phyloP scores from a whole-genome alignment of 345 rosid genomes.

The Conringia planisiliqua region DNA sequence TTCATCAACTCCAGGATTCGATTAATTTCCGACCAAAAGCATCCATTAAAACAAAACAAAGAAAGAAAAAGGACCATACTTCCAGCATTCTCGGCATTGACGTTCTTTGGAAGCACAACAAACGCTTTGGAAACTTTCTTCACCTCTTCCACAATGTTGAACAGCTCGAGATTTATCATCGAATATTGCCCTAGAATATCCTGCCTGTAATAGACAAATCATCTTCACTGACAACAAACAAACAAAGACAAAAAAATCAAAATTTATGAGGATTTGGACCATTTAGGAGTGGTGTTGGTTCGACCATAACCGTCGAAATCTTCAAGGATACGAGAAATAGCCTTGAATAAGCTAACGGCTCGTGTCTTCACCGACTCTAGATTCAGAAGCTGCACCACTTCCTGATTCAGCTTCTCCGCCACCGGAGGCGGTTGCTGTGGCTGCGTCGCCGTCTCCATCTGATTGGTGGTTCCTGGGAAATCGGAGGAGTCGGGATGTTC shows the following conservation, averaged over 20 bases:
- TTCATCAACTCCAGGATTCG: not conserved
- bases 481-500: too few species aligned
- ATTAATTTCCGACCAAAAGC: not conserved
- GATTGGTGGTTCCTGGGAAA: not conserved
- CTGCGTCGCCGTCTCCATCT: conserved; percentile 27
- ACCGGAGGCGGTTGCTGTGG: conserved; percentile 20
- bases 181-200: conserved; percentile 87
- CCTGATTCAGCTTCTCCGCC: conserved; percentile 69
- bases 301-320: conserved; percentile 70
- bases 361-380: conserved; percentile 76
- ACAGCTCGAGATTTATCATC: conserved; percentile 93
- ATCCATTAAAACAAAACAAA: not conserved
- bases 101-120: conserved; percentile 86
- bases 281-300: conserved; percentile 81
- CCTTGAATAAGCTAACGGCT: conserved; percentile 71
- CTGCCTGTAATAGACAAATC: conserved; percentile 47
- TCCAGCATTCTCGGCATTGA: conserved; percentile 74
- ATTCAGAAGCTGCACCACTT: conserved; percentile 64
- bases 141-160: conserved; percentile 80
- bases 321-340: conserved; percentile 88
- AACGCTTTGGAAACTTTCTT: conserved; percentile 80
- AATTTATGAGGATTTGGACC: conserved; percentile 35
- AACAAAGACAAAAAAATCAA: not conserved
- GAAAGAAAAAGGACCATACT: conserved; percentile 38
- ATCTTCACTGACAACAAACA: not conserved